Conservation (phyloP, 1,284 basidiomycete genomes). For the Mrakiaceae sp. region DNA sequence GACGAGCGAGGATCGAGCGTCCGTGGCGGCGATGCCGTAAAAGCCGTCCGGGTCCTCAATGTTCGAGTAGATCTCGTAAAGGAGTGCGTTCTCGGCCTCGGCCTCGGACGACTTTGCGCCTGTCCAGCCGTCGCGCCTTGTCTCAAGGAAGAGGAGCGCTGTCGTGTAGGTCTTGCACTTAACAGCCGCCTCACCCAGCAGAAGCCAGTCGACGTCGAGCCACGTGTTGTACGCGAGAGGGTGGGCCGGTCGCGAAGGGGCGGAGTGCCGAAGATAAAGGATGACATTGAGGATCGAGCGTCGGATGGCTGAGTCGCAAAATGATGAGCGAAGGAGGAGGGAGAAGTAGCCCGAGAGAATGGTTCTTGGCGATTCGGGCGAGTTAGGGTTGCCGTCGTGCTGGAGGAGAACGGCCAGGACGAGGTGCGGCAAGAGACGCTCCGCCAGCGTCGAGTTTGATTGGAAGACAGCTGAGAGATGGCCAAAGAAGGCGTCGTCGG, state of each 20-base stretch:
- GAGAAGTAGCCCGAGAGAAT: slow-evolving; percentile 55
- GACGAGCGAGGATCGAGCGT: slow-evolving; percentile 65
- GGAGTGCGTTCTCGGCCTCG: slow-evolving; percentile 33
- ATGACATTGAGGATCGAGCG: slow-evolving; percentile 61
- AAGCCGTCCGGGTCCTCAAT: slow-evolving; percentile 98
- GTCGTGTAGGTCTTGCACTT: slow-evolving; percentile 74
- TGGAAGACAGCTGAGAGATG: slow-evolving; percentile 52
- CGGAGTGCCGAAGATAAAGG: slow-evolving; percentile 59
- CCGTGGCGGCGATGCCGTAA: slow-evolving; percentile 73
- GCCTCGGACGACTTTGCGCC: slow-evolving; percentile 2
- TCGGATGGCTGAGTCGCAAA: slow-evolving; percentile 25
- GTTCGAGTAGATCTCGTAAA: slow-evolving; percentile 86
- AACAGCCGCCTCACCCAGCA: slow-evolving; percentile 65
- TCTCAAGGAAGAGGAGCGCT: slow-evolving; percentile 77
- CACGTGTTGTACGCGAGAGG: slow-evolving; percentile 64
- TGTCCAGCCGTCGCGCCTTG: slow-evolving; percentile 38
- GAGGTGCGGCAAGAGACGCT: slow-evolving; percentile 58
- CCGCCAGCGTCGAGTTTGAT: slow-evolving; percentile 48
- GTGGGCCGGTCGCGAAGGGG: slow-evolving; percentile 31
- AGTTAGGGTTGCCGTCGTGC: neutral
- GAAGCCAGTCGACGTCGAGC: slow-evolving; percentile 63
- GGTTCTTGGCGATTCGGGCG: neutral
- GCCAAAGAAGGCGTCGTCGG: slow-evolving; percentile 52
- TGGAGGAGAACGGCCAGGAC: slow-evolving; percentile 55
- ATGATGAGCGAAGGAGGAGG: slow-evolving; percentile 22